phyloP scores from a whole-genome alignment of 2,329 filamentous ascomycete species.

The Ophiostoma sp. region DNA sequence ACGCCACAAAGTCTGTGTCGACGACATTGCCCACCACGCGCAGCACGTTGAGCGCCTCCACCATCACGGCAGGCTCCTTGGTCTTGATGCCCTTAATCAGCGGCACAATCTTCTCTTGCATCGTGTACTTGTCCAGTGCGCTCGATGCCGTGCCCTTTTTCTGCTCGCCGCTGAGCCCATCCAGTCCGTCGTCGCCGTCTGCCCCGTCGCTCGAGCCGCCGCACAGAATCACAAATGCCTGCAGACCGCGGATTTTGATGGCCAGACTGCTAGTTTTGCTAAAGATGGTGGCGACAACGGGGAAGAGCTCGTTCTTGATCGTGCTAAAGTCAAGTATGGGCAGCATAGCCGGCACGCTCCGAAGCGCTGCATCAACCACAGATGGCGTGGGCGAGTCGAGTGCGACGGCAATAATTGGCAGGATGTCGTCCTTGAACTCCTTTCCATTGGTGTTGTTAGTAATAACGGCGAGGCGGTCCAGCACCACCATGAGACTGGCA shows the following conservation, averaged over 20 bases:
- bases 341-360: conserved; percentile 71
- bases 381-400: conserved; percentile 86
- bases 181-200: conserved; percentile 61
- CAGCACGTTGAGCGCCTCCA: conserved; percentile 81
- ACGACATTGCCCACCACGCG: conserved; percentile 74
- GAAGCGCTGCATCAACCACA: conserved; percentile 78
- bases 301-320: conserved; percentile 95
- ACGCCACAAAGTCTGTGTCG: conserved; percentile 85
- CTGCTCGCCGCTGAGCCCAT: conserved; percentile 57
- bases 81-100: conserved; percentile 91
- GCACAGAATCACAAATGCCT: conserved; percentile 85
- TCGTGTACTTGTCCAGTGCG: conserved; percentile 93
- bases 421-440: conserved; percentile 90
- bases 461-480: conserved; percentile 74
- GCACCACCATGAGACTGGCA: conserved; percentile 81
- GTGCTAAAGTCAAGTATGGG: conserved; percentile 92
- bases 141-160: conserved; percentile 58
- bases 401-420: conserved; percentile 77
- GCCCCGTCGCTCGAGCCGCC: conserved; percentile 60
- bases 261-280: conserved; percentile 87
- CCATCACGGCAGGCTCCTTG: conserved; percentile 96
- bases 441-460: conserved; percentile 79
- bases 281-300: conserved; percentile 83
- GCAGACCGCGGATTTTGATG: conserved; percentile 88
- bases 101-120: conserved; percentile 95